Base-by-base conservation (phyloP, 306 rosid species). In the Medicago arabica region DNA sequence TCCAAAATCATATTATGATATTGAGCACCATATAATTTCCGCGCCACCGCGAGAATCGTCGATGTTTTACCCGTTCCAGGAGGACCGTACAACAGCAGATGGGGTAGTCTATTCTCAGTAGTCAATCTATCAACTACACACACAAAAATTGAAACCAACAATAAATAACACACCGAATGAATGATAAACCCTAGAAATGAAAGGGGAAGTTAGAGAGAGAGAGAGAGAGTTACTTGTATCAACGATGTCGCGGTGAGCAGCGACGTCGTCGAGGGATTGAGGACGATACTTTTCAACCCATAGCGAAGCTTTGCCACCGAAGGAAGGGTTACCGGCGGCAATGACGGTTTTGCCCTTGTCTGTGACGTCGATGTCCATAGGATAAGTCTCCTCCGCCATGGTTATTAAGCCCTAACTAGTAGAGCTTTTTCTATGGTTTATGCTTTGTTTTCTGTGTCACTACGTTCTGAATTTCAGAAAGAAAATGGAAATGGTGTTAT, bases 221-320 rank as follows among this genome's bases (percentile, higher is more conserved):
- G 9, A 69, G 9, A 64, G 15, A 16, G 31, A 5, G 18, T 73
- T 85, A 95, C 98, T 92, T 67, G 98, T 95, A 72, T 92, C 96
- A n/a, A 95, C 85, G 53, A 95, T 95, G 88, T 95, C 98, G 18
- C 98, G 96, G 83, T 95, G 98, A 51, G 98, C 96, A 19, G 97
- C 97, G 25, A 92, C 97, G 70, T 92, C 97, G 25, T 85, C 91
- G 54, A 95, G 97, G 80, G 97, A 92, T 74, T 92, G 93, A 39
- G 98, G 98, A 7, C 98, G 97, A 81, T 86, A 92, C 78, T 92
- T 95, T 81, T 95, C 96, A 17, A 95, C 98, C 98, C 98, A 95
- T 6, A 90, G 97, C 57, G 76, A 86, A 11, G 90, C 89, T 81
- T 80, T 82, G 50, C 13, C 75, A 66, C 68, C 67, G 79, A 39